A percentile compares a stretch with the other conserved stretches of the same genome.
Conservation (phyloP, 202 grass and related monocot genomes). For the Schoenoplectus triqueter region DNA sequence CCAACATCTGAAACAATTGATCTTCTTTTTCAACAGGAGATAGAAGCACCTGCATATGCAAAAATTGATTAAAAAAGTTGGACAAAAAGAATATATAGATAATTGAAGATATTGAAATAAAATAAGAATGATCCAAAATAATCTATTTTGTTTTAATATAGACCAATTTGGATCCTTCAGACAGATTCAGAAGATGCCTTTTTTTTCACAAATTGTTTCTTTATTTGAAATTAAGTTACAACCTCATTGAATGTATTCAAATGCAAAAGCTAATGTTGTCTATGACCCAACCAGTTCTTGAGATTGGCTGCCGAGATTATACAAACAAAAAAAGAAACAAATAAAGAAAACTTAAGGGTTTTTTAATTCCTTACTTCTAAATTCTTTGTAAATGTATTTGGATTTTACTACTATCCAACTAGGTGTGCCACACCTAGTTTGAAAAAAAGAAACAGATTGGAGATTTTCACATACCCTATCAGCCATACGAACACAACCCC, state of each 20-base stretch:
- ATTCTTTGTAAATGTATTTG: background rate
- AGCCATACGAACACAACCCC: background rate
- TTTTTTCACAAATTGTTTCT: no score
- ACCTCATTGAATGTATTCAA: background rate
- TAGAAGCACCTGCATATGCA: background rate
- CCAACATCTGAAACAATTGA: background rate
- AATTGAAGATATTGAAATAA: background rate
- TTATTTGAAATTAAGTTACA: background rate
- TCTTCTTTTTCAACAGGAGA: background rate
- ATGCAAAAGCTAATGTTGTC: background rate
- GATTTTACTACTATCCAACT: background rate
- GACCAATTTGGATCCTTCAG: background rate
- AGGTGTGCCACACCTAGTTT: no score
- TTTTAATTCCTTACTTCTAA: background rate
- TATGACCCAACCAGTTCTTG: background rate
- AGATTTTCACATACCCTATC: background rate
- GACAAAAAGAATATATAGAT: background rate
- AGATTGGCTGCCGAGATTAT: background rate
- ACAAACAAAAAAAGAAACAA: slow-evolving; percentile 22
- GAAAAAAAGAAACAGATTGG: background rate
- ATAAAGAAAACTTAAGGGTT: background rate
- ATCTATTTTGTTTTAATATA: background rate
- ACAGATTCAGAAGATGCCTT: background rate
- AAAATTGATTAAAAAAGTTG: slow-evolving; percentile 11
- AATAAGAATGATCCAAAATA: background rate